Evolutionary conservation across 345 rosid genomes (phyloP).

Genomic region (Melaleuca alternifolia): DNA sequence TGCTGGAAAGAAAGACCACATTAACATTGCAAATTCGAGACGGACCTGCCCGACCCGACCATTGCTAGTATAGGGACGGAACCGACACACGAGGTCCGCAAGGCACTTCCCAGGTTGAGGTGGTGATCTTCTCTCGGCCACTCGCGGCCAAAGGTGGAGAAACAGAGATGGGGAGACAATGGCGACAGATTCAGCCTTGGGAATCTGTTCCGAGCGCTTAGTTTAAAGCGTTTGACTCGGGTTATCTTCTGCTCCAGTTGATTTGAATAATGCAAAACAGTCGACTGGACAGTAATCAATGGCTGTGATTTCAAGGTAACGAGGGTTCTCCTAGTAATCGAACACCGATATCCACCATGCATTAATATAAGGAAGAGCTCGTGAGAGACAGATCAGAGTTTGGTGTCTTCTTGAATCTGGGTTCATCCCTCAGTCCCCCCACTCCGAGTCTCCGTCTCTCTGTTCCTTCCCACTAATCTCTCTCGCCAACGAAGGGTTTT

Average conservation of each 20-base stretch:
- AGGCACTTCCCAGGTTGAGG: neutral
- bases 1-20: neutral
- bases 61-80: neutral
- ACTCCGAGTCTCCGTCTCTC: neutral
- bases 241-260: neutral
- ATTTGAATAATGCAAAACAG: neutral
- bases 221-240: neutral
- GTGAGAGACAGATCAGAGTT: neutral
- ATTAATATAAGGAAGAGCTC: neutral
- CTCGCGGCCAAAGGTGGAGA: neutral
- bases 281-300: neutral
- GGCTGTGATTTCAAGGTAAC: neutral
- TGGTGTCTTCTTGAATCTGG: neutral
- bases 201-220: neutral
- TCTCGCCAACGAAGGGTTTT: neutral
- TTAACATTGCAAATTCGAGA: rapidly evolving
- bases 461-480: neutral
- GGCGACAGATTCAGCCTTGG: neutral
- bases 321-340: neutral
- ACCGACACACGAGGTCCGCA: neutral
- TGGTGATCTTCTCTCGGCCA: neutral
- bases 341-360: neutral
- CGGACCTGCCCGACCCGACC: neutral
- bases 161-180: no score
- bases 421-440: neutral